Evolutionary conservation across 805 yeast species (phyloP).

Genomic region (Saccharomycopsis sp.): DNA sequence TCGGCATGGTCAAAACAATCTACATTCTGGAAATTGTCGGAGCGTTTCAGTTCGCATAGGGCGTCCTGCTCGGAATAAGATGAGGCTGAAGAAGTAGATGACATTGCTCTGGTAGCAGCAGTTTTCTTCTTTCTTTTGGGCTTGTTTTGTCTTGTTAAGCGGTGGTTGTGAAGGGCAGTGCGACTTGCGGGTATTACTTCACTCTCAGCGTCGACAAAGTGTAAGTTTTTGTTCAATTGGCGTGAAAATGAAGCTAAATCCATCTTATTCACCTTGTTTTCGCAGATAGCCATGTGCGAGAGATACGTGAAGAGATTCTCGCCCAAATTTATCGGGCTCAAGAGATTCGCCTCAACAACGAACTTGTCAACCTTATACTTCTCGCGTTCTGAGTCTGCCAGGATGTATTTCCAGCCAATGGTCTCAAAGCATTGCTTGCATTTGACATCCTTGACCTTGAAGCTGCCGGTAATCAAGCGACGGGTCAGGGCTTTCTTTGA

Average conservation of each 20-base stretch:
- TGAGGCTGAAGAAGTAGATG: no score
- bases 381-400: constrained; percentile 39
- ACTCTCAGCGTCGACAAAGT: background rate
- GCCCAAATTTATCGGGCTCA: constrained; percentile 2
- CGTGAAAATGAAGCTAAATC: background rate
- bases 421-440: constrained; percentile 49
- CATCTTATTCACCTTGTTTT: background rate
- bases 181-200: background rate
- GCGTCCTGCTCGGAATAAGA: background rate
- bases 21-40: background rate
- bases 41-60: no score
- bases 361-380: constrained; percentile 55
- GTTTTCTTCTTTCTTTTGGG: no score
- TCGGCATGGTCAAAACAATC: background rate
- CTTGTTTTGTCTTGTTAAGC: no score
- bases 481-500: constrained; percentile 30
- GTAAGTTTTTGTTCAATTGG: background rate
- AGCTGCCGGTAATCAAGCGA: constrained; percentile 54
- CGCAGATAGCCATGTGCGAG: background rate
- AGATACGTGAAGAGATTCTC: constrained; percentile 5
- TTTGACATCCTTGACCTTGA: constrained; percentile 47
- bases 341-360: constrained; percentile 13
- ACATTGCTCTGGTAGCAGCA: no score
- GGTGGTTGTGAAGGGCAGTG: no score
- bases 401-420: constrained; percentile 61